A percentile compares a stretch with the other conserved stretches of the same genome.
Evolutionary conservation across 169 alveolate genomes (phyloP).

Genomic region (Plasmodium falciparum): DNA sequence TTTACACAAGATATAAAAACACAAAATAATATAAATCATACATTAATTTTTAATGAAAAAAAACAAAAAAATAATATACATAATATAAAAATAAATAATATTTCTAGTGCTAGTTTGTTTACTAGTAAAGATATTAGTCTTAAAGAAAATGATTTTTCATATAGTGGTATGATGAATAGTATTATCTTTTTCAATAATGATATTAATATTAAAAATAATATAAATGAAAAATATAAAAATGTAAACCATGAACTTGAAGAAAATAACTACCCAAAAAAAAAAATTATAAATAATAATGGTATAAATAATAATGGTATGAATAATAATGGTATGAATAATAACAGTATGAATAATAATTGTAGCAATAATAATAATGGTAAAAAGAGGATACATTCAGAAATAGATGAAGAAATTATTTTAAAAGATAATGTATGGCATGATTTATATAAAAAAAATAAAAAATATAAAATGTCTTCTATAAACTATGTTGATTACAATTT

Average conservation of each 20-base stretch:
- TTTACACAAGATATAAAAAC: slow-evolving; percentile 9
- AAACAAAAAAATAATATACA: not conserved
- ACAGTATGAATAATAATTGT: too few relatives aligned
- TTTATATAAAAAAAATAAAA: slow-evolving; percentile 22
- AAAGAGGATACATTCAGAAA: slow-evolving; percentile 30
- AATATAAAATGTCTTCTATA: not conserved
- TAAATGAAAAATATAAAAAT: slow-evolving; percentile 8
- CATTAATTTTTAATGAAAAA: not conserved
- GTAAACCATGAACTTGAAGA: not conserved
- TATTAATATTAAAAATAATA: slow-evolving; percentile 14
- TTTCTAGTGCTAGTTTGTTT: slow-evolving; percentile 34
- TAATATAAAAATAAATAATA: slow-evolving; percentile 31
- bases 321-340: too few relatives aligned
- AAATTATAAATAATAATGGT: not conserved
- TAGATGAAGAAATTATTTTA: slow-evolving; percentile 46
- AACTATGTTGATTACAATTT: slow-evolving; percentile 30
- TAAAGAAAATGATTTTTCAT: slow-evolving; percentile 29
- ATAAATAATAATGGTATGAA: not conserved
- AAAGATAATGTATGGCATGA: slow-evolving; percentile 28
- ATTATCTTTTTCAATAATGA: slow-evolving; percentile 1
- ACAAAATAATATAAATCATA: slow-evolving; percentile 12
- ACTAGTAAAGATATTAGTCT: slow-evolving; percentile 15
- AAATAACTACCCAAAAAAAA: too few relatives aligned
- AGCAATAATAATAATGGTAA: slow-evolving; percentile 2
- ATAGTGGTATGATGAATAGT: slow-evolving; percentile 20